Percentiles rank a stretch among this genome's conserved stretches.
These are phyloP conservation scores for Bipolaris gigantea DNA, from an alignment of 2,329 filamentous ascomycete genomes.

Conservation along the genomic window DNA sequence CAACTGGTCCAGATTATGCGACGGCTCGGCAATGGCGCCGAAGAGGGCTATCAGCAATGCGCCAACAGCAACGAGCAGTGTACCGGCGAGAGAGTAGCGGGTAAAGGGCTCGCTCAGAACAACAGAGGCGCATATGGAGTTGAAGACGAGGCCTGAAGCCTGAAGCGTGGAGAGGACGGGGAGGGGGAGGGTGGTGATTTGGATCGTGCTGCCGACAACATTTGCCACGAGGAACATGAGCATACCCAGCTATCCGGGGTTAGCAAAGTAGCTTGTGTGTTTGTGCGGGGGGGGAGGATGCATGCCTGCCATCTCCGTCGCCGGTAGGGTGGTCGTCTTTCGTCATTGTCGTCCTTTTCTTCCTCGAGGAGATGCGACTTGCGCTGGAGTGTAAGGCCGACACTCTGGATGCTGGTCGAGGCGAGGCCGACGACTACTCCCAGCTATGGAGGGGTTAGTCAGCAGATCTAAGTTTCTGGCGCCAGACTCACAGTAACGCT, in stretches of 20 bases:
- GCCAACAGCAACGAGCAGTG: conserved; percentile 80
- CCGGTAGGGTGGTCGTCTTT: conserved; percentile 82
- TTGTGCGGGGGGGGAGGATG: background rate
- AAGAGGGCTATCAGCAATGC: conserved; percentile 93
- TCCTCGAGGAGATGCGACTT: conserved; percentile 99
- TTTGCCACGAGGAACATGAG: conserved; percentile 95
- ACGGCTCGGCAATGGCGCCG: conserved; percentile 89
- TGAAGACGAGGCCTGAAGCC: conserved; percentile 90
- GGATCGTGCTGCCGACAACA: conserved; percentile 90
- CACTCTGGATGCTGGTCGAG: conserved; percentile 91
- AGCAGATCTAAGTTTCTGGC: background rate
- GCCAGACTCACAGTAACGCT: conserved; percentile 45
- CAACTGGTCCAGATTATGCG: conserved; percentile 82
- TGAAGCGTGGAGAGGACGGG: conserved; percentile 94
- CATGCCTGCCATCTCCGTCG: conserved; percentile 84
- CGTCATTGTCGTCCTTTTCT: conserved; percentile 78
- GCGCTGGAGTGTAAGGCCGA: conserved; percentile 92
- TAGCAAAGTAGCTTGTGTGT: conserved; percentile 10
- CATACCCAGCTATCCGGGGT: conserved; percentile 70
- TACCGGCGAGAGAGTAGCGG: conserved; percentile 87
- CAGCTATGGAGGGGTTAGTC: conserved; percentile 58
- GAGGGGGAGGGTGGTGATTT: conserved; percentile 93
- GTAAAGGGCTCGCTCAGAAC: conserved; percentile 95
- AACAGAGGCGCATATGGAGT: conserved; percentile 93
- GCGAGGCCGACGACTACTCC: conserved; percentile 91